A percentile compares a stretch with the other conserved stretches of the same genome.
Conservation (phyloP, 331 rosid species). For the Phaseolus coccineus region DNA sequence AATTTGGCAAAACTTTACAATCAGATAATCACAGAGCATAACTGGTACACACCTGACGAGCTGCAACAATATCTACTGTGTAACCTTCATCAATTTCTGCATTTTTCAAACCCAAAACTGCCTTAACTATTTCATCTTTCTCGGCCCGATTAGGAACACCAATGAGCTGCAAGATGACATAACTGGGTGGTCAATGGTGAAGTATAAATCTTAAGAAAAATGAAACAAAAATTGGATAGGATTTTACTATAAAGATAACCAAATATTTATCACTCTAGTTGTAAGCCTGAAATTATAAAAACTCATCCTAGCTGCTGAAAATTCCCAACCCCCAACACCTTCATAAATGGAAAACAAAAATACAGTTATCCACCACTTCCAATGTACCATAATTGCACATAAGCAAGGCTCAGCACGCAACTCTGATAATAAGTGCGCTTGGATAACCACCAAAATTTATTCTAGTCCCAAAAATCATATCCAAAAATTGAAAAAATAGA, state of each 20-base stretch:
- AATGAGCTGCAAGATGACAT: constrained; percentile 69
- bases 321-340: constrained; percentile 31
- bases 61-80: constrained; percentile 68
- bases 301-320: constrained; percentile 32
- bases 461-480: too few relatives aligned
- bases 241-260: background rate
- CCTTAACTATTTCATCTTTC: constrained; percentile 97
- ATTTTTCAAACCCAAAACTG: constrained; percentile 82
- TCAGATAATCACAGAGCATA: constrained; percentile 4
- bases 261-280: constrained; percentile 17
- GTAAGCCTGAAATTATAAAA: constrained; percentile 11
- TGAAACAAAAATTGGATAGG: constrained; percentile 14
- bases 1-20: constrained; percentile 26
- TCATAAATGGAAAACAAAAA: background rate
- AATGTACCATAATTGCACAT: constrained; percentile 29
- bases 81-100: constrained; percentile 95
- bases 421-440: background rate
- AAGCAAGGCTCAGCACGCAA: background rate
- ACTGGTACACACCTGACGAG: constrained; percentile 71
- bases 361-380: constrained; percentile 4
- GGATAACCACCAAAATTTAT: too few relatives aligned
- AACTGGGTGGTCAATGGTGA: constrained; percentile 31
- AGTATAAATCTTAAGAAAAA: constrained; percentile 40
- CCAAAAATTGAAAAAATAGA: too few relatives aligned
- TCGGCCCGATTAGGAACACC: constrained; percentile 89